These are phyloP conservation scores for Blastocystis sp. DNA, from an alignment of 352 stramenopile species.

Conservation along the genomic window DNA sequence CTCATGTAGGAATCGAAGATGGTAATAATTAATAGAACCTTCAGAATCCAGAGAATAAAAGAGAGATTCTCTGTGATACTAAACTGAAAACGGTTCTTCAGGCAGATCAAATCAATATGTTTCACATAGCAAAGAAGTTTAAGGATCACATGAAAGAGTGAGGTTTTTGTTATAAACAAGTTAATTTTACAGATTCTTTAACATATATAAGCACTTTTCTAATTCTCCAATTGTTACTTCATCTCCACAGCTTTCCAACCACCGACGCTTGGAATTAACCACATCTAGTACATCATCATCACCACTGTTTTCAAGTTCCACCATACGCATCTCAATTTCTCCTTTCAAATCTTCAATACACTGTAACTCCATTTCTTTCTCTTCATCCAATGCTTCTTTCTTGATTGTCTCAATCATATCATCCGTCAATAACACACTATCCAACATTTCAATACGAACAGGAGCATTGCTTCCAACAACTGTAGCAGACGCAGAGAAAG, in stretches of 20 bases:
- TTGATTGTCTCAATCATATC: conserved; percentile 11
- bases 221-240: neutral
- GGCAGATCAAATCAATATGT: conserved; percentile 67
- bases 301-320: neutral
- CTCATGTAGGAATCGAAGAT: conserved; percentile 67
- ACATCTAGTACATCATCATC: neutral
- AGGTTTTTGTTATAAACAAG: neutral
- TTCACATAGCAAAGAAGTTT: conserved; percentile 25
- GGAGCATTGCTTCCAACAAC: neutral
- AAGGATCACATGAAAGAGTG: neutral
- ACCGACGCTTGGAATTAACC: neutral
- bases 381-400: neutral
- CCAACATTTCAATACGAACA: conserved; percentile 23
- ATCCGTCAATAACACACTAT: neutral
- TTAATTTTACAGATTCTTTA: neutral
- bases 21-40: conserved; percentile 67
- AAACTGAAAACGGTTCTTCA: conserved; percentile 70
- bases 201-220: neutral
- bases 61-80: conserved; percentile 82
- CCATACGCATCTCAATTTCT: neutral
- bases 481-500: neutral
- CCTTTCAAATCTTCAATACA: neutral
- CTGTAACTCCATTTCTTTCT: neutral
- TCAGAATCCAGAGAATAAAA: conserved; percentile 86
- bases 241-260: neutral